phyloP scores from a whole-genome alignment of 192 early-diverging fungal genomes.

The Coemansia pectinata region DNA sequence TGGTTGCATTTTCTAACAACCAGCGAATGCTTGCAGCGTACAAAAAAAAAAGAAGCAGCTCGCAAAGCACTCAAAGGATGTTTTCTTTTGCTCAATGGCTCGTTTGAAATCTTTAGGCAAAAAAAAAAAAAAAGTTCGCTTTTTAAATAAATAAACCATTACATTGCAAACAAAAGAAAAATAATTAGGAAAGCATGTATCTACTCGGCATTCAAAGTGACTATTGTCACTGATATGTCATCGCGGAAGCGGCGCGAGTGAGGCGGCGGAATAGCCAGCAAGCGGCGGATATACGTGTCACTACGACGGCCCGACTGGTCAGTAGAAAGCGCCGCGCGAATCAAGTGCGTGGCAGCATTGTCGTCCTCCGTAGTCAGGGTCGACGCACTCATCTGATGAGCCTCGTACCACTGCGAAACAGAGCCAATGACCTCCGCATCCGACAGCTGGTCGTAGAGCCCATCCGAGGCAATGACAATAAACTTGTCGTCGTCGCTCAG shows the following conservation, averaged over 20 bases:
- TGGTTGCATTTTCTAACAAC: background rate
- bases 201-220: slow-evolving; percentile 44
- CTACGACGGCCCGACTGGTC: slow-evolving; percentile 60
- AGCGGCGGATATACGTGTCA: slow-evolving; percentile 61
- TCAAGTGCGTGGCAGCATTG: slow-evolving; percentile 72
- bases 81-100: background rate
- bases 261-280: slow-evolving; percentile 66
- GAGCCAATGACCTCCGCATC: slow-evolving; percentile 55
- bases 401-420: slow-evolving; percentile 31
- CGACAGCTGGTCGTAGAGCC: slow-evolving; percentile 70
- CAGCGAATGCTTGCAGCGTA: background rate
- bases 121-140: background rate
- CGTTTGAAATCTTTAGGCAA: background rate
- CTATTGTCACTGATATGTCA: slow-evolving; percentile 78
- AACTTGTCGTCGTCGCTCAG: slow-evolving; percentile 61
- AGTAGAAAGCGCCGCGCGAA: slow-evolving; percentile 62
- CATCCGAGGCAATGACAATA: slow-evolving; percentile 75
- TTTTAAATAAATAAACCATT: background rate
- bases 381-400: background rate
- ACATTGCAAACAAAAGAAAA: background rate
- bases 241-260: slow-evolving; percentile 71
- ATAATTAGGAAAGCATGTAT: background rate
- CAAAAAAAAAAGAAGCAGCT: background rate
- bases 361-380: slow-evolving; percentile 44
- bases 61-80: background rate